Evolutionary conservation across 2,329 filamentous ascomycete species (phyloP).

Genomic region (Plectosphaerella sp.): DNA sequence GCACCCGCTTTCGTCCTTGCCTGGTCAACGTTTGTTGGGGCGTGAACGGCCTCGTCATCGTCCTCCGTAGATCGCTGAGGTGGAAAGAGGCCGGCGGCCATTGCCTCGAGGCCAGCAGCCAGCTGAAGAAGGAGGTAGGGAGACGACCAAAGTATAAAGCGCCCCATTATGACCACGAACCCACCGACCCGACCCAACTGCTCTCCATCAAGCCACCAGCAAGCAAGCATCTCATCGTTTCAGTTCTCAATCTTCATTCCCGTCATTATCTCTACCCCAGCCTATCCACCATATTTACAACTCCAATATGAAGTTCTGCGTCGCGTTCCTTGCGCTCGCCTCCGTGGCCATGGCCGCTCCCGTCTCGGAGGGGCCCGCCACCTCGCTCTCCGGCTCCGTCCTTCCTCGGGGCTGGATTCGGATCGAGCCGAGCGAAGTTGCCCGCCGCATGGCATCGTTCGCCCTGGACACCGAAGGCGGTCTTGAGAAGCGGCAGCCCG

Average conservation of each 20-base stretch:
- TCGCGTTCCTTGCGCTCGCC: not conserved
- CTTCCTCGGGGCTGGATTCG: not conserved
- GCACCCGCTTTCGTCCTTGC: too few relatives aligned
- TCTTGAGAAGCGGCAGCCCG: not conserved
- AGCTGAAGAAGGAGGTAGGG: not conserved
- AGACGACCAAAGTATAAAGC: not conserved
- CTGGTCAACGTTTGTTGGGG: too few relatives aligned
- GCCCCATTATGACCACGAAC: not conserved
- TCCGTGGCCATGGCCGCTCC: not conserved
- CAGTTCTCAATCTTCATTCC: too few relatives aligned
- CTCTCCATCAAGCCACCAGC: too few relatives aligned
- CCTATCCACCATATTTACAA: not conserved
- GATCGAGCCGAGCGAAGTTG: not conserved
- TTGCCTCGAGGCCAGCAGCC: too few relatives aligned
- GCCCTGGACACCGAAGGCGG: not conserved
- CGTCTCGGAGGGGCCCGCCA: not conserved
- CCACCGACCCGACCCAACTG: too few relatives aligned
- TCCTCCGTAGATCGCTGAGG: too few relatives aligned
- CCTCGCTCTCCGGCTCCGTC: not conserved
- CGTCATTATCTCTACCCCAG: not conserved
- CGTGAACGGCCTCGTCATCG: too few relatives aligned
- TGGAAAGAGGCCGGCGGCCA: too few relatives aligned
- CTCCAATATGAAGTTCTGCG: constrained; percentile 6
- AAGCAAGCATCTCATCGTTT: too few relatives aligned
- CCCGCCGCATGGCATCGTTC: not conserved